Evolutionary conservation across 768 basidiomycete species (phyloP), one percentile per base, ranked within the genome.

Genomic region (Pisolithus albus): DNA sequence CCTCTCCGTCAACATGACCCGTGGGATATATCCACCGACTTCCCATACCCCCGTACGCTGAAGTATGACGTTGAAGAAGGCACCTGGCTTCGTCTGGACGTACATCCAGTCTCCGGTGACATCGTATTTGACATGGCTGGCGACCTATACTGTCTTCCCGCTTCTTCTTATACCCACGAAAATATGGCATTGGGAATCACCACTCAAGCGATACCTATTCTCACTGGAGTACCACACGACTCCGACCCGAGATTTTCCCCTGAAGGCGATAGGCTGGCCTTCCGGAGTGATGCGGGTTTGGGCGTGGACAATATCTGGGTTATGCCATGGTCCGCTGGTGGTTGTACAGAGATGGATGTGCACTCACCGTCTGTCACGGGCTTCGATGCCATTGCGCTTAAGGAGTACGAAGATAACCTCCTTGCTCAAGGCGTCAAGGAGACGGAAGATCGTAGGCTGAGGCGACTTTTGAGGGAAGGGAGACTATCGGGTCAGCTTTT

Each of bases 21-120:
- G 7, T 88, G 84, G 84, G 86, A 88, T 60, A 87, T 88, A 54
- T 86, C 85, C 19, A 86, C 84, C 19, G 82, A 87, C 68, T 86
- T 78, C 57, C 74, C 79, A n/a, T 78, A 80, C 65, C 81, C 84
- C 1, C 80, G 85, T n/a, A 67, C 66, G 18, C 69, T 87, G 30
- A 75, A 78, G 50, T 88, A 83, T 62, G 80, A 86, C 51, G 85
- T 87, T 13, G 70, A 75, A 39, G 83, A 87, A 61, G 86, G 86
- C 7, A 88, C 86, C 34, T 88, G 85, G 85, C 68, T 88, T 49
- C 75, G 84, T 10, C 75, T 88, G 28, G 86, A 87, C 59, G 84
- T 86, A 1, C 80, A 85, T 54, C 83, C 83, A n/a, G 67, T 70
- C 49, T 75, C 78, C 2, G 84, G 86, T 11, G 86, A 88, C 56